Base-by-base conservation (phyloP, 768 basidiomycete genomes). In the Grammothele lineata region DNA sequence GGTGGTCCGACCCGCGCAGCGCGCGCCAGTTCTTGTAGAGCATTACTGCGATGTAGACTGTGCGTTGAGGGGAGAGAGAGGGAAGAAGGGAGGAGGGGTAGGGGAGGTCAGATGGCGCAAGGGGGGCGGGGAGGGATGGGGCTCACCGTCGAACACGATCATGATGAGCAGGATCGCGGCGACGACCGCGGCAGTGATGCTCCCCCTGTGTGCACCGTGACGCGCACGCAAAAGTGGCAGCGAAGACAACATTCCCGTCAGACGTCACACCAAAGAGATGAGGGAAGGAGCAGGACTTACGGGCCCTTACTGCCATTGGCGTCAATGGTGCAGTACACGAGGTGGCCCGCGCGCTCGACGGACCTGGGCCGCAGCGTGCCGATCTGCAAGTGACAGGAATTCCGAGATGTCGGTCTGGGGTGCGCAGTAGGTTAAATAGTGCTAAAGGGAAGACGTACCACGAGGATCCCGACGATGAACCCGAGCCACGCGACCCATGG, bases 11-110 rank as follows among this genome's bases (percentile, higher is more conserved):
- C 8, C 47, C 47, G 21, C 51, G 46, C 7, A 53, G 47, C 14
- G 51, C 51, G 10, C 51, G 51, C 51, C 51, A 48, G 38, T 53
- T 53, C 37, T 40, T 43, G 51, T 40, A 53, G n/a, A 53, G 34
- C 19, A 48, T 37, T 19, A 41, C 18, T 22, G 33, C 51, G 27
- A 53, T 53, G 35, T 53, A 53, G 21, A 53, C 51, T 53, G 46
- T 10, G 12, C 17, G 37, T 34, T 10, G 35, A 30, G 27, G 27
- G 7, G 27, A 7, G 8, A 30, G 27, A 30, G 27, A 15, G 4
- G 10, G 18, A 3, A n/a, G 34, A 22, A 17, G 21, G 33, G 0
- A 24, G 19, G 3, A 2, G 12, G 25, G 11, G n/a, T 3, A 43
- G 32, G 2, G 12, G 5, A 2, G 21, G 6, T 17, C 33, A 18